Conservation (phyloP, 768 basidiomycete genomes). For the Boletus subcaerulescens region DNA sequence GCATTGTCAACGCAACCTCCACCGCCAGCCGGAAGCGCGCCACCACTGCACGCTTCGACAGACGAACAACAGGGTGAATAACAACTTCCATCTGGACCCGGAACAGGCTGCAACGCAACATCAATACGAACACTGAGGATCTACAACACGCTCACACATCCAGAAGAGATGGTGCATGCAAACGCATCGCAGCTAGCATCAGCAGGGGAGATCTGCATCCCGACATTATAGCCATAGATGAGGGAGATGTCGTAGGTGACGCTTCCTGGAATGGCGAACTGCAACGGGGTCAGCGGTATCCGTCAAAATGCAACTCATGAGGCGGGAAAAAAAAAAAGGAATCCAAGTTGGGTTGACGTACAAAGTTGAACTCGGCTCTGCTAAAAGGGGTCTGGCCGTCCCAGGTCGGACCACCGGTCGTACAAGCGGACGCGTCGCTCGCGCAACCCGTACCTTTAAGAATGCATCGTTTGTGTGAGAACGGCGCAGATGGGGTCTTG, state of each 20-base stretch:
- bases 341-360: conserved; percentile 1
- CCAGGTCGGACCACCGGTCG: conserved; percentile 32
- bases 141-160: conserved; percentile 24
- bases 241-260: conserved; percentile 35
- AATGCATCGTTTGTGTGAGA: no score
- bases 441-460: conserved; percentile 27
- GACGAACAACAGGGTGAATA: conserved; percentile 33
- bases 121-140: background rate
- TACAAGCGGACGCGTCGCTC: conserved; percentile 19
- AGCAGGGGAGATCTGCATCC: conserved; percentile 32
- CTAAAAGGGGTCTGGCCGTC: conserved; percentile 31
- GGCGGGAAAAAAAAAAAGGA: background rate
- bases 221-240: conserved; percentile 34
- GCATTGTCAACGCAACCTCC: conserved; percentile 29
- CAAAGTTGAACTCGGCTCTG: conserved; percentile 34
- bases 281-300: background rate
- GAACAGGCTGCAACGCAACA: conserved; percentile 21
- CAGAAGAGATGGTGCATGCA: conserved; percentile 31
- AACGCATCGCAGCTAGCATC: conserved; percentile 26
- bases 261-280: conserved; percentile 24
- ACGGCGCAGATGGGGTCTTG: no score
- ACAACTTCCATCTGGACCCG: conserved; percentile 25
- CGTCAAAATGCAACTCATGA: no score
- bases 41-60: conserved; percentile 21
- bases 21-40: conserved; percentile 26